Conservation (phyloP, 2,329 filamentous ascomycete species). For the Cyclaneusma minus region DNA sequence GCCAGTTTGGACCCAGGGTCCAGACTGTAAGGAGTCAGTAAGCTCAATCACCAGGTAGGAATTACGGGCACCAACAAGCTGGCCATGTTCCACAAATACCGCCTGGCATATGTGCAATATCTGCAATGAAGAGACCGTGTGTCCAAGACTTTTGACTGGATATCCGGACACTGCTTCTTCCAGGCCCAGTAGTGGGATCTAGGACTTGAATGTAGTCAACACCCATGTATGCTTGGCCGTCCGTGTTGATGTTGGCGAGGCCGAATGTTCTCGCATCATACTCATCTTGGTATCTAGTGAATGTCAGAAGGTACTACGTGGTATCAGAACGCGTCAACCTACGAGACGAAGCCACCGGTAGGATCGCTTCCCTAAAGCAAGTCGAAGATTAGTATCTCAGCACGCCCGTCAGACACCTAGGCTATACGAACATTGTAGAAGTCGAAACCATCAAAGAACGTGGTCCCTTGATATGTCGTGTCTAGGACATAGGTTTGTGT, state of each 20-base stretch:
- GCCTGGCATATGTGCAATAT: conserved; percentile 30
- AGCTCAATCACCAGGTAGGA: neutral
- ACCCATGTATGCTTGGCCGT: conserved; percentile 24
- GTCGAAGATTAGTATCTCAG: conserved; percentile 31
- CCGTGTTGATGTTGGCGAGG: conserved; percentile 9
- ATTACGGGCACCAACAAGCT: conserved; percentile 25
- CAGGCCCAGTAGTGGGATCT: conserved; percentile 17
- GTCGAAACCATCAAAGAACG: conserved; percentile 32
- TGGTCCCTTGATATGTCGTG: conserved; percentile 23
- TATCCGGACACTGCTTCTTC: conserved; percentile 28
- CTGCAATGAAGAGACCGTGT: conserved; percentile 28
- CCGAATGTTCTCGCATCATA: conserved; percentile 5
- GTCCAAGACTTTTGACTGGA: conserved; percentile 26
- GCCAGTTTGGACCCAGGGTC: conserved; percentile 10
- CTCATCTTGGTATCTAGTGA: conserved; percentile 6
- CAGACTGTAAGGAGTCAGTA: no score
- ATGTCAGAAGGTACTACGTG: conserved; percentile 19
- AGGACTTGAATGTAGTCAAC: conserved; percentile 25
- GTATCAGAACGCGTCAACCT: conserved; percentile 23
- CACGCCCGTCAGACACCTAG: conserved; percentile 4
- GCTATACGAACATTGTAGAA: conserved; percentile 22
- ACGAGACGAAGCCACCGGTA: conserved; percentile 16
- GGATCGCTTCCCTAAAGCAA: conserved; percentile 22
- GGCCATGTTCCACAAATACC: conserved; percentile 8
- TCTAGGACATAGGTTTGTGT: conserved; percentile 3